A percentile compares a stretch with the other conserved stretches of the same genome.
phyloP scores from a whole-genome alignment of 192 early-diverging fungal species.

The Rhizoclosmatium sp. region DNA sequence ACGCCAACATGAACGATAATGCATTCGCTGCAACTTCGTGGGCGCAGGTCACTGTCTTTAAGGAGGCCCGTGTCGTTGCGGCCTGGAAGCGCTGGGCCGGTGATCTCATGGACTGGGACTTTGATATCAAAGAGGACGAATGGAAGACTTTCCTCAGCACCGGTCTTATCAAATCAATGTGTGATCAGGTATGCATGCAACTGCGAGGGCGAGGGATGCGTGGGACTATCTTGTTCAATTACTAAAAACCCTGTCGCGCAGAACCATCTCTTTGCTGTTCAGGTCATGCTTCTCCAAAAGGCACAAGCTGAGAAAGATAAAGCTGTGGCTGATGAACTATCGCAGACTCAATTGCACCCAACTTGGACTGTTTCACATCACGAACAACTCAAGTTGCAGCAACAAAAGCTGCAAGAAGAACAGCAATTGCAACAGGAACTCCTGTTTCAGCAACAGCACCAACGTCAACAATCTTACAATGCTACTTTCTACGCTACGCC shows the following conservation, averaged over 20 bases:
- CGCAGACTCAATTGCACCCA: conserved; percentile 19
- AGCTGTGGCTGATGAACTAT: not conserved
- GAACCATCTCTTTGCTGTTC: conserved; percentile 7
- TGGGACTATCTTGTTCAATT: no score
- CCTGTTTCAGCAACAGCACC: not conserved
- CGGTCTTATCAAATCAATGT: not conserved
- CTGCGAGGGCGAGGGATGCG: no score
- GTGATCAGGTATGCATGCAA: not conserved
- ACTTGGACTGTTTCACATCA: conserved; percentile 9
- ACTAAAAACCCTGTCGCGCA: not conserved
- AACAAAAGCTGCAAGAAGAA: conserved; percentile 15
- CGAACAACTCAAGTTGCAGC: not conserved
- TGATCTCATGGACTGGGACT: conserved; percentile 31
- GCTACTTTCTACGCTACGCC: not conserved
- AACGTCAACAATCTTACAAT: conserved; percentile 5
- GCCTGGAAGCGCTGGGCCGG: conserved; percentile 33
- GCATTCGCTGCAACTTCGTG: conserved; percentile 37
- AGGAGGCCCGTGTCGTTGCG: conserved; percentile 18
- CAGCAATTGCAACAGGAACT: not conserved
- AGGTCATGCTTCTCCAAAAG: not conserved
- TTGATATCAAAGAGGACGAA: conserved; percentile 16
- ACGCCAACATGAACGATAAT: conserved; percentile 41
- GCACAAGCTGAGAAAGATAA: not conserved
- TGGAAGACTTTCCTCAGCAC: not conserved
- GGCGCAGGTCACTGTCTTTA: conserved; percentile 42